phyloP scores from a whole-genome alignment of 225 moss, liverwort and hornwort species.

The Polytrichum formosum region DNA sequence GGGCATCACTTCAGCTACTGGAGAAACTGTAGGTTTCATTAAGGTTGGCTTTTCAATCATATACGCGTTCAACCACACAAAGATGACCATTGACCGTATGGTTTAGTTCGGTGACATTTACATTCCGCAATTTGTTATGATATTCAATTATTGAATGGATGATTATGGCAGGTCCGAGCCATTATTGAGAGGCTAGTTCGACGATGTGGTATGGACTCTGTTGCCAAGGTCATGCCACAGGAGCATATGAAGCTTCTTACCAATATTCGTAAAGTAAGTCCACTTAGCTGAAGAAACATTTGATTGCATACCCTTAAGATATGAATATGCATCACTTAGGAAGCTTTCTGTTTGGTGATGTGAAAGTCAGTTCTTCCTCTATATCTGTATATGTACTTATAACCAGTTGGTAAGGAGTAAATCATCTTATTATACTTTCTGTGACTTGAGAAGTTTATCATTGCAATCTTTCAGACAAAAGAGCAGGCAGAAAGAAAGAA shows the following conservation, averaged over 20 bases:
- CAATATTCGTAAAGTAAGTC: conserved; percentile 76
- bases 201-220: conserved; percentile 90
- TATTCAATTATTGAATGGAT: neutral
- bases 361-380: too few relatives aligned
- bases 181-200: conserved; percentile 95
- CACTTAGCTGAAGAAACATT: neutral
- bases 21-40: too few relatives aligned
- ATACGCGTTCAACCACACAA: too few relatives aligned
- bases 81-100: too few relatives aligned
- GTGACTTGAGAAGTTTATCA: neutral
- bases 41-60: too few relatives aligned
- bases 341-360: too few relatives aligned
- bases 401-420: too few relatives aligned
- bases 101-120: neutral
- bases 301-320: neutral
- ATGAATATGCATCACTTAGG: neutral
- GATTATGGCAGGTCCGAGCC: conserved; percentile 47
- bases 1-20: too few relatives aligned
- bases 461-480: conserved; percentile 44
- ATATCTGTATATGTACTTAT: too few relatives aligned
- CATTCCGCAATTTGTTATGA: neutral
- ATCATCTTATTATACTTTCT: too few relatives aligned
- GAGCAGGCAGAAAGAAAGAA: conserved; percentile 85
- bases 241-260: conserved; percentile 97
- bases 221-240: conserved; percentile 83